Evolutionary conservation across 2,329 filamentous ascomycete species (phyloP).

Genomic region (Ophidiomyces ophidiicola): DNA sequence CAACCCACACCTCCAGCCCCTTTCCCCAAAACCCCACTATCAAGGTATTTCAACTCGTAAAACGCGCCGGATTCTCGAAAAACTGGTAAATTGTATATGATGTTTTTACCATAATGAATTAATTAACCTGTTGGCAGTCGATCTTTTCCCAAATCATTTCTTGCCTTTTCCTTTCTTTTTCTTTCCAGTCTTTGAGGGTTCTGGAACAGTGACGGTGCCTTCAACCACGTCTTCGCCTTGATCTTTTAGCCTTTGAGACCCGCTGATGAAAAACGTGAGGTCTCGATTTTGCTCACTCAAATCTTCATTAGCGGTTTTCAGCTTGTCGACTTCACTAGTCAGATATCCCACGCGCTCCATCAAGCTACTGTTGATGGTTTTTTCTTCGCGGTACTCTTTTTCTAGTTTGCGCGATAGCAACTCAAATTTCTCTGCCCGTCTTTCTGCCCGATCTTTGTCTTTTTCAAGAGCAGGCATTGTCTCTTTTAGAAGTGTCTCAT

Average conservation of each 20-base stretch:
- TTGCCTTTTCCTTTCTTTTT: constrained; percentile 26
- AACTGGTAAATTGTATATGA: too few relatives aligned
- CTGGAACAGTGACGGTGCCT: constrained; percentile 56
- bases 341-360: constrained; percentile 64
- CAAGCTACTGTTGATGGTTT: constrained; percentile 66
- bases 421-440: constrained; percentile 58
- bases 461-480: constrained; percentile 59
- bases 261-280: constrained; percentile 73
- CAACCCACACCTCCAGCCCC: too few relatives aligned
- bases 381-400: constrained; percentile 72
- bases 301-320: constrained; percentile 54
- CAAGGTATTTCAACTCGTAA: too few relatives aligned
- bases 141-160: not conserved
- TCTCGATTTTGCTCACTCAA: constrained; percentile 79
- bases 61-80: too few relatives aligned
- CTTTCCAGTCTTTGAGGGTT: constrained; percentile 43
- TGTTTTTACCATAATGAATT: too few relatives aligned
- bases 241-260: constrained; percentile 65
- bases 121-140: too few relatives aligned
- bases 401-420: constrained; percentile 63
- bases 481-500: constrained; percentile 42
- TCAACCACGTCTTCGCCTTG: constrained; percentile 61
- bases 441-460: constrained; percentile 56
- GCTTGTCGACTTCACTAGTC: constrained; percentile 44
- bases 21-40: too few relatives aligned